Conservation (phyloP, 768 basidiomycete genomes). For the Collybiopsis confluens region DNA sequence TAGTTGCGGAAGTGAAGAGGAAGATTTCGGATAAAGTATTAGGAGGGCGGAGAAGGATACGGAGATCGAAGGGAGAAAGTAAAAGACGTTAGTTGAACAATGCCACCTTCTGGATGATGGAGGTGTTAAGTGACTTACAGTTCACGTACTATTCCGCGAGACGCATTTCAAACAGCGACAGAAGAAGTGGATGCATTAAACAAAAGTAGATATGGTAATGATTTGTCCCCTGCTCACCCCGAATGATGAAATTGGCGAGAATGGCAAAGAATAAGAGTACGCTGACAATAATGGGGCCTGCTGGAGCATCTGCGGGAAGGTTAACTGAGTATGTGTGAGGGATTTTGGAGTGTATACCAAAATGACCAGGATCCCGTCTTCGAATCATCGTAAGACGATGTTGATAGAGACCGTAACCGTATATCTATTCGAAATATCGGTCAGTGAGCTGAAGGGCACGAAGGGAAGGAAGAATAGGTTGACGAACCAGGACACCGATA, state of each 20-base stretch:
- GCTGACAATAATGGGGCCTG: constrained; percentile 83
- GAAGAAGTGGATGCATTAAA: too few relatives aligned
- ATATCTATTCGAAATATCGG: too few relatives aligned
- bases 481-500: constrained; percentile 56
- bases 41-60: too few relatives aligned
- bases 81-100: neutral
- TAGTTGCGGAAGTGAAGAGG: neutral
- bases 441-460: too few relatives aligned
- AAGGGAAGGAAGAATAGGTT: neutral
- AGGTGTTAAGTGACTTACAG: constrained; percentile 47
- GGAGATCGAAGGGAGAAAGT: neutral
- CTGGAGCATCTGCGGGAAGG: constrained; percentile 57
- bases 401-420: constrained; percentile 85
- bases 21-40: too few relatives aligned
- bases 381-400: constrained; percentile 88
- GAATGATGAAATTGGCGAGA: constrained; percentile 81
- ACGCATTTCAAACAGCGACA: too few relatives aligned
- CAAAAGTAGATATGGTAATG: too few relatives aligned
- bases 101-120: too few relatives aligned
- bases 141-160: constrained; percentile 65
- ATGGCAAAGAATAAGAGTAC: constrained; percentile 82
- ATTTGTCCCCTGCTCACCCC: constrained; percentile 47
- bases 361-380: constrained; percentile 81
- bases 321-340: neutral
- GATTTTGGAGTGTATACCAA: constrained; percentile 69